A percentile compares a stretch with the other conserved stretches of the same genome.
phyloP scores from a whole-genome alignment of 257 asterid species.

The Salvia miltiorrhiza region DNA sequence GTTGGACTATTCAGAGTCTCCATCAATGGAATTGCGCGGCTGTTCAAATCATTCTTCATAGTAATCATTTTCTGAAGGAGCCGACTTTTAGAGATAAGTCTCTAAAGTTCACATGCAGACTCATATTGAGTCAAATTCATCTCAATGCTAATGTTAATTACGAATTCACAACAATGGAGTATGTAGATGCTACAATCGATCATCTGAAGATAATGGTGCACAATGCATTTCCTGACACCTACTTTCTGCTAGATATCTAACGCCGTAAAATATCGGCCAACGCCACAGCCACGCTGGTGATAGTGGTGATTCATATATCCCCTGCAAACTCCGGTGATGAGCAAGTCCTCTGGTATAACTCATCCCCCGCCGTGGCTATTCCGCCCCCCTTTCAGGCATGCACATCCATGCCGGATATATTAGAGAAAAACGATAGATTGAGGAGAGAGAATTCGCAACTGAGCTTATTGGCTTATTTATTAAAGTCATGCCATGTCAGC shows the following conservation, averaged over 20 bases:
- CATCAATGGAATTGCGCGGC: conserved; percentile 32
- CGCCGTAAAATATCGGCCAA: conserved; percentile 60
- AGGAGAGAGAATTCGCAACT: conserved; percentile 65
- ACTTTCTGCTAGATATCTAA: conserved; percentile 66
- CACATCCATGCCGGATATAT: conserved; percentile 37
- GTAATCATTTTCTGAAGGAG: conserved; percentile 74
- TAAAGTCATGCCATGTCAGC: no score
- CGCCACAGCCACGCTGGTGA: conserved; percentile 15
- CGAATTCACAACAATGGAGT: no score
- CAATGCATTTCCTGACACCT: no score
- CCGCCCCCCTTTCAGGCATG: conserved; percentile 31
- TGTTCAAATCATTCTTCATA: conserved; percentile 45
- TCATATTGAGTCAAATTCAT: no score
- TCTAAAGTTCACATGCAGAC: no score
- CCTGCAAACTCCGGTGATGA: conserved; percentile 74
- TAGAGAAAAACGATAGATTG: conserved; percentile 66
- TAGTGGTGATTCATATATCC: conserved; percentile 34
- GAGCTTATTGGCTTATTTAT: no score
- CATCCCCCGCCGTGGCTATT: conserved; percentile 45
- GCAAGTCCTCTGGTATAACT: conserved; percentile 71
- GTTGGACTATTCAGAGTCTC: conserved; percentile 36
- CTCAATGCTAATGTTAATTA: no score
- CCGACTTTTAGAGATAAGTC: conserved; percentile 66
- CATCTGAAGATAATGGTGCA: no score
- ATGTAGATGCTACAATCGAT: no score